A percentile compares a stretch with the other conserved stretches of the same genome.
Conservation (phyloP, 73 alveolate species). For the Paramecium octaurelia region DNA sequence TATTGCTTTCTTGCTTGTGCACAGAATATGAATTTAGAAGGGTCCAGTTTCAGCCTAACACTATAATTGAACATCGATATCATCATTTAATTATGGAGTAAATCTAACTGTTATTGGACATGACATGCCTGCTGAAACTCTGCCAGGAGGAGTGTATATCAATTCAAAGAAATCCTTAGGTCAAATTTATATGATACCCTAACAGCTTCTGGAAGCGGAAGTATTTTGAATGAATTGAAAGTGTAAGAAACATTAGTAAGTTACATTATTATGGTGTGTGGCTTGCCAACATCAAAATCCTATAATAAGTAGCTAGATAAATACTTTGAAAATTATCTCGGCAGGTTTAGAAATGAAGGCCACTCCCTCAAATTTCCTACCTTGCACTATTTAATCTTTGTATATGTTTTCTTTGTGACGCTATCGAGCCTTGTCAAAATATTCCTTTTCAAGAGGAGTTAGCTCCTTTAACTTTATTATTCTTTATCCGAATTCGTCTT, state of each 20-base stretch:
- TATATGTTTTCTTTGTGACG: slow-evolving; percentile 85
- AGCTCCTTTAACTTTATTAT: slow-evolving; percentile 46
- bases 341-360: slow-evolving; percentile 96
- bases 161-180: slow-evolving; percentile 88
- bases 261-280: slow-evolving; percentile 85
- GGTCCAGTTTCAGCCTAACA: slow-evolving; percentile 94
- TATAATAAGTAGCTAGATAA: not conserved
- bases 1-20: slow-evolving; percentile 91
- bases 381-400: slow-evolving; percentile 88
- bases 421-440: slow-evolving; percentile 80
- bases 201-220: slow-evolving; percentile 39
- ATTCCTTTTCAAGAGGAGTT: slow-evolving; percentile 54
- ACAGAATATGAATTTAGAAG: slow-evolving; percentile 85
- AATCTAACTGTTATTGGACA: slow-evolving; percentile 89
- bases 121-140: slow-evolving; percentile 98
- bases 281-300: slow-evolving; percentile 92
- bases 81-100: slow-evolving; percentile 93
- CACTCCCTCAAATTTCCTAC: slow-evolving; percentile 91
- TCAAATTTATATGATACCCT: not conserved
- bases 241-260: slow-evolving; percentile 93
- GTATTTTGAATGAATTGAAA: slow-evolving; percentile 86
- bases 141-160: slow-evolving; percentile 93
- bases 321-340: slow-evolving; percentile 84
- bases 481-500: slow-evolving; percentile 59
- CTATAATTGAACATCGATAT: slow-evolving; percentile 85